phyloP scores from a whole-genome alignment of 257 asterid species.

The Pogostemon cablin region DNA sequence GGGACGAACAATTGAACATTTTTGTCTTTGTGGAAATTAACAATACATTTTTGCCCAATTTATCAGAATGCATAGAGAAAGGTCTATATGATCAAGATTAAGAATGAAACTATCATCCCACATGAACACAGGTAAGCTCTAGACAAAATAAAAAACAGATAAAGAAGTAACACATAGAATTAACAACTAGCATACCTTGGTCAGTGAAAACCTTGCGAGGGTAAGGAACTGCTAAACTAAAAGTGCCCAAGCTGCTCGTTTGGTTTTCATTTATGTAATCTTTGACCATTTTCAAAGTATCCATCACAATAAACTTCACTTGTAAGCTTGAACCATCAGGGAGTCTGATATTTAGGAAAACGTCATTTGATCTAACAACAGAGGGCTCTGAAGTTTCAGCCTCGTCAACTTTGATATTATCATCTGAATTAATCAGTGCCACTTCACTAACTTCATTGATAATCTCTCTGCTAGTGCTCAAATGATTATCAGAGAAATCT shows the following conservation, averaged over 20 bases:
- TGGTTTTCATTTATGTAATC: conserved; percentile 58
- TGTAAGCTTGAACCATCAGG: conserved; percentile 78
- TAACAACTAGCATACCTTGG: conserved; percentile 62
- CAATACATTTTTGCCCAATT: conserved; percentile 18
- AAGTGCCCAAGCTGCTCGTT: conserved; percentile 61
- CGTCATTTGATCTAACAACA: conserved; percentile 54
- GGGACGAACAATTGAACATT: too few species aligned
- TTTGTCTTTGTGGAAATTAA: neutral
- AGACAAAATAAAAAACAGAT: conserved; percentile 17
- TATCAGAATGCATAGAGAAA: conserved; percentile 15
- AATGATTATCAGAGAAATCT: conserved; percentile 31
- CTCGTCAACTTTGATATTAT: conserved; percentile 45
- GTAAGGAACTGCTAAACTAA: conserved; percentile 82
- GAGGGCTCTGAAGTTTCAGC: conserved; percentile 44
- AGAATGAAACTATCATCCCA: neutral
- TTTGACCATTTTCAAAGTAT: conserved; percentile 74
- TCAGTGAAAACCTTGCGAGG: conserved; percentile 86
- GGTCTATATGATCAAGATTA: neutral
- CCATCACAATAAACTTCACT: conserved; percentile 55
- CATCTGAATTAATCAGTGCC: conserved; percentile 31
- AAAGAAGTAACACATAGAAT: neutral
- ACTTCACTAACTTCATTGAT: conserved; percentile 39
- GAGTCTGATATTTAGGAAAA: conserved; percentile 70
- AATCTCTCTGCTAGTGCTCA: conserved; percentile 38
- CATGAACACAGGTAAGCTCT: conserved; percentile 4